Evolutionary conservation across 1,284 basidiomycete genomes (phyloP).

Genomic region (Flammula alnicola): DNA sequence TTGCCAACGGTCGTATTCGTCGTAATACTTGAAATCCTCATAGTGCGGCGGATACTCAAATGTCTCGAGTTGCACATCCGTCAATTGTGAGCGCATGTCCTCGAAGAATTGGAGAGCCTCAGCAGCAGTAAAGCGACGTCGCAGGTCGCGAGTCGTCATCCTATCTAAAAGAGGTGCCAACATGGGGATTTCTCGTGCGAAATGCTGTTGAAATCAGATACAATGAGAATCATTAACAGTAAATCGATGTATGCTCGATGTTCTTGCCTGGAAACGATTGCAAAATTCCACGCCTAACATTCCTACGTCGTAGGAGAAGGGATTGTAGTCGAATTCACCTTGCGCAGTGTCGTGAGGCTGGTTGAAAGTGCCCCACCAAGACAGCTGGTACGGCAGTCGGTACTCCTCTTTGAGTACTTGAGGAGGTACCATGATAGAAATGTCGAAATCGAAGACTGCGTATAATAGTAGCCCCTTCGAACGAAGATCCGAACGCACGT

Average conservation of each 20-base stretch:
- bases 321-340: slow-evolving; percentile 32
- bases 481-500: slow-evolving; percentile 9
- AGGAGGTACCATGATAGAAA: slow-evolving; percentile 22
- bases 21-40: background rate
- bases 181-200: slow-evolving; percentile 21
- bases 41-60: background rate
- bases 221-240: slow-evolving; percentile 2
- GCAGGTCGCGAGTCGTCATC: slow-evolving; percentile 29
- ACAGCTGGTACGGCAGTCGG: slow-evolving; percentile 20
- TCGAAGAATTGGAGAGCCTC: slow-evolving; percentile 31
- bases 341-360: slow-evolving; percentile 23
- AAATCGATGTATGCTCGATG: background rate
- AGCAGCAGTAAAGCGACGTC: slow-evolving; percentile 27
- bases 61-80: slow-evolving; percentile 1
- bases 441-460: slow-evolving; percentile 25
- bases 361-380: slow-evolving; percentile 13
- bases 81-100: slow-evolving; percentile 4
- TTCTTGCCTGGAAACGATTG: slow-evolving; percentile 14
- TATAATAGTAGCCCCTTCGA: slow-evolving; percentile 11
- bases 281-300: slow-evolving; percentile 23
- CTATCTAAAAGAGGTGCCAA: slow-evolving; percentile 31
- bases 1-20: slow-evolving; percentile 20
- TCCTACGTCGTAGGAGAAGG: slow-evolving; percentile 32
- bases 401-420: slow-evolving; percentile 7
- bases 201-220: too few relatives aligned